Base-by-base conservation (phyloP, 192 early-diverging fungal genomes). In the Piromyces sp. region DNA sequence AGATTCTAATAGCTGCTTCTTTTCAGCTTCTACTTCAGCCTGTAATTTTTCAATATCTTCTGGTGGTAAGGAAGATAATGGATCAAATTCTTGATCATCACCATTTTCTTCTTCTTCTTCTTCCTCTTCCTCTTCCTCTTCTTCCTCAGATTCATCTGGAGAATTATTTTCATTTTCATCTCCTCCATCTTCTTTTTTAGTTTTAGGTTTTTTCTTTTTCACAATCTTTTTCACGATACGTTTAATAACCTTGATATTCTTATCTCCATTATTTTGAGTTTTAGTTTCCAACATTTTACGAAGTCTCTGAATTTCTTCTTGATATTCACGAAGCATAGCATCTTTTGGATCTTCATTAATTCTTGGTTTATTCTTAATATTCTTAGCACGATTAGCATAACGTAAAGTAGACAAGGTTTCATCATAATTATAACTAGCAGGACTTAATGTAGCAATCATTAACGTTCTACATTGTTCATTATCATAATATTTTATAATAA, bases 271-370 rank as follows among this genome's bases (percentile, higher is more conserved):
- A 68, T 31, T 68, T 68, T 30, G 83, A 83, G 88, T 87, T 79
- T 84, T 85, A 15, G 86, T 84, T 81, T 90, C 86, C 12, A 92
- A 84, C 29, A 85, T 87, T 83, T 85, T 81, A 40, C 87, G 85
- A 29, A 92, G 84, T 82, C 87, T 83, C 79, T 89, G 84, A 81
- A 92, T 92, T 84, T 92, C 91, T 68, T 89, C 87, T 80, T 90
- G 90, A 82, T 89, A 91, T 84, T 92, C 87, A n/a, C 89, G 85
- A 29, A 92, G 88, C 88, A 92, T 88, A 19, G 91, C 91, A 81
- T 89, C 88, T 83, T 92, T 92, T 16, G 91, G 91, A 81, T 92
- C 90, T 82, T 92, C 91, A 82, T 92, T 92, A 83, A 92, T 84
- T 68, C 86, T 88, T 38, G 91, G 90, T 82, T 90, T 89, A 81